Conservation (phyloP, 305 asterid genomes). For the Fraxinus greggii region DNA sequence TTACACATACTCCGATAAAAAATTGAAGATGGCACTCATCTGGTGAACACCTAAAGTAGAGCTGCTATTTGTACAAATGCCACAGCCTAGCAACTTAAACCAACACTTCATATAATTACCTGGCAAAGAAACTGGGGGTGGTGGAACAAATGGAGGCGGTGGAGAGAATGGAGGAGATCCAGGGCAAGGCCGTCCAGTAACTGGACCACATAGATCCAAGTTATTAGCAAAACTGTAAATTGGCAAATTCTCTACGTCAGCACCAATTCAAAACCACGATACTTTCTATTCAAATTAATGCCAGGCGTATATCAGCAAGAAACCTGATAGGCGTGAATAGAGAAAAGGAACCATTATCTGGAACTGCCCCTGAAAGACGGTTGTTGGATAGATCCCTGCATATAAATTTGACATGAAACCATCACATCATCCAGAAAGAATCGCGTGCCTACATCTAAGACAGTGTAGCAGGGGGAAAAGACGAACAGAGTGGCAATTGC, state of each 20-base stretch:
- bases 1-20: not conserved
- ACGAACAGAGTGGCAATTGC: slow-evolving; percentile 2
- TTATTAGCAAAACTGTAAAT: slow-evolving; percentile 87
- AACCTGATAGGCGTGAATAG: slow-evolving; percentile 96
- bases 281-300: slow-evolving; percentile 13
- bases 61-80: not conserved
- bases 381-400: slow-evolving; percentile 95
- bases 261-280: slow-evolving; percentile 16
- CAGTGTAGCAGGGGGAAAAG: not conserved
- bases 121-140: slow-evolving; percentile 77
- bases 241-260: slow-evolving; percentile 27
- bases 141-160: slow-evolving; percentile 93
- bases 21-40: not conserved
- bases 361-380: slow-evolving; percentile 83
- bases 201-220: slow-evolving; percentile 89
- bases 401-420: slow-evolving; percentile 12
- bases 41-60: not conserved
- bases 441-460: not conserved
- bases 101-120: slow-evolving; percentile 34
- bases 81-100: not conserved
- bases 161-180: slow-evolving; percentile 99
- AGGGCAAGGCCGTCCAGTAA: slow-evolving; percentile 95
- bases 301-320: slow-evolving; percentile 15
- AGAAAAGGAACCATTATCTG: slow-evolving; percentile 95
- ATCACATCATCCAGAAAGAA: slow-evolving; percentile 4